Base-by-base conservation (phyloP, 2,329 filamentous ascomycete genomes). In the Fusarium xyrophilum region DNA sequence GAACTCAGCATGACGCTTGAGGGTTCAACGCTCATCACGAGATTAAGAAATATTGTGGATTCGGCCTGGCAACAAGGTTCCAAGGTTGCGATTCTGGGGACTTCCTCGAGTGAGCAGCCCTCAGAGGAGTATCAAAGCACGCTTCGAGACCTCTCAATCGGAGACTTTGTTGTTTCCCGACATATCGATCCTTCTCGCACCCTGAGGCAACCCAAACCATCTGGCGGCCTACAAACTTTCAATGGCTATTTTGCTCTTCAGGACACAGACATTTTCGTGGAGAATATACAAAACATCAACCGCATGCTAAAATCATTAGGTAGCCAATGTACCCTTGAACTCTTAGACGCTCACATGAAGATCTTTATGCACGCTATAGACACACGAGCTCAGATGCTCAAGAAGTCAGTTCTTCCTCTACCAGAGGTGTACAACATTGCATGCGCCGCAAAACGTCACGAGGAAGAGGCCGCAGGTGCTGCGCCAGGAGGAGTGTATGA, bases 11-110 rank as follows among this genome's bases (percentile, higher is more conserved):
- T 86, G 74, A 89, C 91, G 2, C 77, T 85, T 9, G 88, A 93
- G 60, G 93, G 93, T 14, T 83, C 86, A 4, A 84, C 86, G 25
- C 86, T 98, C 33, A 80, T 97, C 11, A 81, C 84, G 40, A 88
- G 90, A 61, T 80, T 99, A 15, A 88, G 92, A 55, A 85, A 87
- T 48, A 83, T 91, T 10, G 87, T 97, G 28, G 90, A 94, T 72
- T 86, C 87, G 62, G 85, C 90, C 60, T 91, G 94, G 83, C 84
- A 85, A 56, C 84, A 87, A 39, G 93, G 93, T 7, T 86, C 89
- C 69, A 87, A 86, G 62, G 85, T 97, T 53, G 85, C 94, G 57
- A 84, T 97, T 21, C 80, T 98, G 33, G 96, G 94, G n/a, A 93
- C 92, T 9, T 90, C 91, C 2, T 83, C 89, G 27, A 84, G 83